Conservation (phyloP, 176 grass and related monocot genomes). For the Cenchrus americanus region DNA sequence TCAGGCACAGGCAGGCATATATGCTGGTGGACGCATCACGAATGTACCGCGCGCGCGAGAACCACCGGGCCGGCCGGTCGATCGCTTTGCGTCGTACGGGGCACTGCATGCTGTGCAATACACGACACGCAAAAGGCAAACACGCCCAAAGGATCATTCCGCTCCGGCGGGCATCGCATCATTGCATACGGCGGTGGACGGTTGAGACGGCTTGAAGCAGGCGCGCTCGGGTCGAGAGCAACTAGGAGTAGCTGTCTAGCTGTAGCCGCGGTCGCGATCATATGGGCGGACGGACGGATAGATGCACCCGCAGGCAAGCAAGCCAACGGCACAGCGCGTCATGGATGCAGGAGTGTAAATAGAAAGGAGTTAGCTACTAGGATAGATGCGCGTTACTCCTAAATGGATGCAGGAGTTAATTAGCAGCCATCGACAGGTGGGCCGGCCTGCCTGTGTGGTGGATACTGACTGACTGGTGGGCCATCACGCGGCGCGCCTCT, state of each 20-base stretch:
- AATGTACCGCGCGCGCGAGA: not conserved
- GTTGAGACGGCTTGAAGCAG: not conserved
- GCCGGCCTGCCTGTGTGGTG: not conserved
- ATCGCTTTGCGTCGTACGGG: not conserved
- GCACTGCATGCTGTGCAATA: conserved; percentile 2
- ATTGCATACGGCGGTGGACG: not conserved
- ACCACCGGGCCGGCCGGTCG: not conserved
- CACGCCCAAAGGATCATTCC: not conserved
- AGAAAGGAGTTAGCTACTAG: no score
- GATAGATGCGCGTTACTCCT: no score
- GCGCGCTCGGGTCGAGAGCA: not conserved
- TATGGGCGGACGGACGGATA: not conserved
- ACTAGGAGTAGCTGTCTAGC: no score
- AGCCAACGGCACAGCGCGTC: not conserved
- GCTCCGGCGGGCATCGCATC: no score
- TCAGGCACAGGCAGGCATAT: not conserved
- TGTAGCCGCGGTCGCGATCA: not conserved
- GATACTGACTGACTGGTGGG: not conserved
- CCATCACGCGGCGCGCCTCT: not conserved
- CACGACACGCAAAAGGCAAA: conserved; percentile 19
- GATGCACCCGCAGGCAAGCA: not conserved
- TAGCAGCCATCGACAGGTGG: not conserved
- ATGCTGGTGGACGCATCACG: not conserved
- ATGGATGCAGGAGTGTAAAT: not conserved
- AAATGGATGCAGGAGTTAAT: no score